phyloP scores from a whole-genome alignment of 306 rosid species.

The Pueraria montana region DNA sequence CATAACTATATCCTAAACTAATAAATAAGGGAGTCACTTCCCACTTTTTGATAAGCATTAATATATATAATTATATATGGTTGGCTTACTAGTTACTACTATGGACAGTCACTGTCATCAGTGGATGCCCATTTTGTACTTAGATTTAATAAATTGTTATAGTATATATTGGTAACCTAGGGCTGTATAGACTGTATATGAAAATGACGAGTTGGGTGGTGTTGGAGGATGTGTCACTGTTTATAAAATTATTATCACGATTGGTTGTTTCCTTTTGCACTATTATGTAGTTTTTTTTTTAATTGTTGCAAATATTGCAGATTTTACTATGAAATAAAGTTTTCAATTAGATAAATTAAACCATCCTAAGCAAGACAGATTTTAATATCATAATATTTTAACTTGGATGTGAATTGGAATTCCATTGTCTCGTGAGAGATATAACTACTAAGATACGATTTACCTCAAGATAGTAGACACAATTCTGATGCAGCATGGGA shows the following conservation, averaged over 20 bases:
- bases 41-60: conserved; percentile 23
- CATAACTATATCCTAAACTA: conserved; percentile 40
- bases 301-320: background rate
- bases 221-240: conserved; percentile 4
- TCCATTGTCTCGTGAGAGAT: no score
- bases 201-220: background rate
- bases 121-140: conserved; percentile 32
- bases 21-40: conserved; percentile 34
- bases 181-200: conserved; percentile 35
- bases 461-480: no score
- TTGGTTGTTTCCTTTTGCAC: background rate
- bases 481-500: no score
- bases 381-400: no score
- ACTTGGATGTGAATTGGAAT: no score
- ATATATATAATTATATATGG: background rate
- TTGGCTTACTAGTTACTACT: conserved; percentile 19
- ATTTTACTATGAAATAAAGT: background rate
- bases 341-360: background rate
- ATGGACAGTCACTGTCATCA: conserved; percentile 12
- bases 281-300: background rate
- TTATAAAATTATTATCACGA: background rate
- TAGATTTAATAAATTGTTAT: conserved; percentile 25
- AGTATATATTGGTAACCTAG: conserved; percentile 9
- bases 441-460: no score
- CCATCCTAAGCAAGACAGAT: no score